phyloP scores from a whole-genome alignment of 2,329 filamentous ascomycete species.

The Talaromyces rugulosus region DNA sequence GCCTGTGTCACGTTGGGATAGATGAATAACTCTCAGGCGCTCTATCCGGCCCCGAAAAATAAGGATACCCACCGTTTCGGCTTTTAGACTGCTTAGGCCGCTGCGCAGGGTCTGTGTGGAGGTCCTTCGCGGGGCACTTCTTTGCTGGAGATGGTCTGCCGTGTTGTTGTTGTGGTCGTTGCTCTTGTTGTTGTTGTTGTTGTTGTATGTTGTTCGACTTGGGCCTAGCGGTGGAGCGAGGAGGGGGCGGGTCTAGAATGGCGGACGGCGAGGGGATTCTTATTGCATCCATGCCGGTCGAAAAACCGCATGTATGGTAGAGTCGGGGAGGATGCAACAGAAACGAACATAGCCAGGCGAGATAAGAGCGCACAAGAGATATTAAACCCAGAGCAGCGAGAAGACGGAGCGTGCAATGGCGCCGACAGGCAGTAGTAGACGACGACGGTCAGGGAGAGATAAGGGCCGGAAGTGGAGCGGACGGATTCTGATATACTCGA shows the following conservation, averaged over 20 bases:
- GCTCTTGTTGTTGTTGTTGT: not conserved
- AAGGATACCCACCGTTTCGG: constrained; percentile 61
- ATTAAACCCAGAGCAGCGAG: not conserved
- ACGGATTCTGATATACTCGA: not conserved
- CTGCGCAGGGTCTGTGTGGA: constrained; percentile 4
- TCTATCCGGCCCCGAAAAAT: not conserved
- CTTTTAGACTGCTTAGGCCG: constrained; percentile 73
- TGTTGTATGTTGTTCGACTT: constrained; percentile 11
- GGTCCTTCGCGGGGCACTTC: constrained; percentile 8
- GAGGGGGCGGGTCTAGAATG: constrained; percentile 39
- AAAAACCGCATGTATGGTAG: constrained; percentile 4
- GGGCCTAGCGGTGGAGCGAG: constrained; percentile 18
- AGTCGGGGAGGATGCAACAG: constrained; percentile 7
- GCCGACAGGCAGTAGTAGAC: not conserved
- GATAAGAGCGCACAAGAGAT: constrained; percentile 16
- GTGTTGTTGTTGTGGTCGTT: constrained; percentile 12
- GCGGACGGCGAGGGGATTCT: constrained; percentile 57
- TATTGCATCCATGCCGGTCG: constrained; percentile 52
- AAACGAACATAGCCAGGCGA: constrained; percentile 10
- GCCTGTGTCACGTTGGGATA: constrained; percentile 8
- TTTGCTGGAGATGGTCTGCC: constrained; percentile 19
- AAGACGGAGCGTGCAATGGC: not conserved
- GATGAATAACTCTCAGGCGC: constrained; percentile 11
- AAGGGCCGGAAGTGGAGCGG: not conserved
- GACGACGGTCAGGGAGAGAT: not conserved